Base-by-base conservation (phyloP, 306 rosid genomes). In the Pterocarpus santalinus region DNA sequence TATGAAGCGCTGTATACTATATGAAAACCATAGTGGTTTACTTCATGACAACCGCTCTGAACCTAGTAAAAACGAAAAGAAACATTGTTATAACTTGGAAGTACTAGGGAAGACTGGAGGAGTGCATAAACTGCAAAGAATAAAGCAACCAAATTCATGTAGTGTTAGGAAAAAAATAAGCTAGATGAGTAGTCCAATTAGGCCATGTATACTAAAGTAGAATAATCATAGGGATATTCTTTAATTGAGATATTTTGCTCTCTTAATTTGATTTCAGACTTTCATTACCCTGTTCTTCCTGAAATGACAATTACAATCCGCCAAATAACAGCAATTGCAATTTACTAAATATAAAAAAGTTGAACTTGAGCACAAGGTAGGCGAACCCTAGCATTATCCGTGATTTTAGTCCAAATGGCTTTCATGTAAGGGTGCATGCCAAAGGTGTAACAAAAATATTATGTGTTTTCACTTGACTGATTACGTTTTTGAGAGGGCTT, bases 1-100 rank as follows among this genome's bases (percentile, higher is more conserved):
- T 81, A 94, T 5, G 97, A 88, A 79, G 91, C 88, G 77, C 91
- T 86, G 89, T 91, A 81, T 41, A 87, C 78, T 30, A 94, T 77
- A 53, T 94, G 97, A 79, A 94, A 87, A 85, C 91, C 94, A 72
- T 83, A 90, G 86, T 73, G 89, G 64, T 67, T 80, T 78, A 71
- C 83, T 74, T 86, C 89, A 64, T 41, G 44, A 66, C 53, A 47
- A 77, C 69, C 47, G 30, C 81, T 85, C 61, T 65, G 86, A 66
- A 81, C 97, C 97, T 91, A 69, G 70, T 52, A 81, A 62, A 51
- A 8, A 7, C 49, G 61, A 47, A 76, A 79, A 56, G n/a, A 22
- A 22, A 22, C 35, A 34, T 33, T 3, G 36, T 82, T 38, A 57
- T 34, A 60, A 44, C 14, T 63, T 1, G 49, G 6, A 43, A 22